Base-by-base conservation (phyloP, 164 flowering plant species). In the Umbilicus rupestris region DNA sequence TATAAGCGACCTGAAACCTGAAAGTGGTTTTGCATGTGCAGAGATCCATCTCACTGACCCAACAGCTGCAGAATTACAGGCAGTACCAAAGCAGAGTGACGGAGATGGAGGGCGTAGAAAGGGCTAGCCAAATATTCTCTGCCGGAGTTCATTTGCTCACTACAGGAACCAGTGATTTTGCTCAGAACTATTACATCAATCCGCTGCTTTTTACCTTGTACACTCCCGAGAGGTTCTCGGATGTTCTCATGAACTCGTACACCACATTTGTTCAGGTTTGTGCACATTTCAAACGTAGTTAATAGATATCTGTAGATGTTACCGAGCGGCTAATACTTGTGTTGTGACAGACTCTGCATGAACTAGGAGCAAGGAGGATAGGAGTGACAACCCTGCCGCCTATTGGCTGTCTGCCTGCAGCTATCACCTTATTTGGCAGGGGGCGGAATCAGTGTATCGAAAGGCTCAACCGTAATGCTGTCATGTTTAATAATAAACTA, bases 121-220 rank as follows among this genome's bases (percentile, higher is more conserved):
- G 77, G 44, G 97, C 92, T 26, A 68, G 76, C 15, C 41, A 71
- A 17, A 80, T 88, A 45, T 74, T 89, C 75, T 76, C 87, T 6
- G 81, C 80, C 24, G 85, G 84, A 16, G 78, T 89, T 71, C 84
- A 94, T 69, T 77, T 94, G 30, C 26, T 92, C 52, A 89, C 94
- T 68, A 92, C 94, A 22, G 97, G 97, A 10, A 84, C 82, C 78
- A 91, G 99, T 68, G 97, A 94, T 57, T 92, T 80, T 65, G 68
- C 90, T 71, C 97, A 87, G 78, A 87, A 83, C 70, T 85, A 80
- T 75, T 85, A 87, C 68, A 74, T 87, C 39, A 80, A 81, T 64
- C 97, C 97, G 30, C 17, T 81, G 3, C 81, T 91, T 22, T 62
- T 75, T 62, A 64, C 67, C 62, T 57, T 29, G 49, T 86, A 84